Evolutionary conservation across 148 eudicot genomes (phyloP).

Genomic region (Amaranthus cruentus): DNA sequence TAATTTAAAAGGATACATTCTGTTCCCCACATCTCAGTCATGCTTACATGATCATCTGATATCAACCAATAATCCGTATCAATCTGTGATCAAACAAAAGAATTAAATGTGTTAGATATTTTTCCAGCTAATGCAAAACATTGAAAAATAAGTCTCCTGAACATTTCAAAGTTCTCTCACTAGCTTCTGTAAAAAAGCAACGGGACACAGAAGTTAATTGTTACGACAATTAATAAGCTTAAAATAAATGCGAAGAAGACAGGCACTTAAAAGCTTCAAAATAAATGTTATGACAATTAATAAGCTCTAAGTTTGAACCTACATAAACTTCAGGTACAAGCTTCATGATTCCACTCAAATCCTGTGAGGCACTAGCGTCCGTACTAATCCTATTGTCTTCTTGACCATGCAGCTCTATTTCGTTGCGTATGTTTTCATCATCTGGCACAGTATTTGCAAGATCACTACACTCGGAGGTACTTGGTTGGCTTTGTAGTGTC

Average conservation of each 20-base stretch:
- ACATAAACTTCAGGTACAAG: constrained; percentile 93
- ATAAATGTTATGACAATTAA: not conserved
- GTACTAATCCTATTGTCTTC: constrained; percentile 40
- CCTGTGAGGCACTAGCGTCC: constrained; percentile 53
- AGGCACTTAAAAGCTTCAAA: not conserved
- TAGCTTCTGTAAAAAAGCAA: not conserved
- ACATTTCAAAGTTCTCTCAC: not conserved
- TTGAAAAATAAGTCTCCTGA: not conserved
- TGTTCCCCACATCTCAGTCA: constrained; percentile 85
- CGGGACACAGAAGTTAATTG: not conserved
- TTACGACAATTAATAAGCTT: not conserved
- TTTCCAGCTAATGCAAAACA: not conserved
- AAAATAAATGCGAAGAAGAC: not conserved
- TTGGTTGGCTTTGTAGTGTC: constrained; percentile 44
- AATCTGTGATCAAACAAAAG: constrained; percentile 45
- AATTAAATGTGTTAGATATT: constrained; percentile 12
- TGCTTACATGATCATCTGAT: constrained; percentile 82
- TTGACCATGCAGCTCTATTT: constrained; percentile 36
- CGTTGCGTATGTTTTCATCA: constrained; percentile 31
- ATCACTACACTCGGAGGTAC: constrained; percentile 37
- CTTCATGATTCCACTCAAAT: constrained; percentile 85
- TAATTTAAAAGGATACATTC: constrained; percentile 61
- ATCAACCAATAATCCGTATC: constrained; percentile 92
- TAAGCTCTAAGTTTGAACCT: constrained; percentile 38
- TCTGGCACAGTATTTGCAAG: constrained; percentile 23